Conservation (phyloP, 768 basidiomycete genomes). For the Podaxis pistillaris region DNA sequence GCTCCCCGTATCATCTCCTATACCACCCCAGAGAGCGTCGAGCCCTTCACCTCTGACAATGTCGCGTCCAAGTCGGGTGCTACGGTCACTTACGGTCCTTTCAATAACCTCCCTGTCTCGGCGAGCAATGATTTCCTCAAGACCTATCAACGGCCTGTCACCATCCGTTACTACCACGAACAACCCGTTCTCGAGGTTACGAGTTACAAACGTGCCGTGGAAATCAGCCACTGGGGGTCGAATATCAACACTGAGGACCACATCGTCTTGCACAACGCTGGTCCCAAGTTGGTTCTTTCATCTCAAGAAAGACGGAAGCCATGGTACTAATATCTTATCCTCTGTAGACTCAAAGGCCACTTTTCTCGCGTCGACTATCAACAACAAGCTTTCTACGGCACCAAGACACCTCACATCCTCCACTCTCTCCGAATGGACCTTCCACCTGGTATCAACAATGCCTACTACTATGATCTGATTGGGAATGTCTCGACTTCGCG, state of each 20-base stretch:
- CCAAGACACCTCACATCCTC: slow-evolving; percentile 67
- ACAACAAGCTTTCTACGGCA: slow-evolving; percentile 66
- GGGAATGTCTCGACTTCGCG: slow-evolving; percentile 97
- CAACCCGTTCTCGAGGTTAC: slow-evolving; percentile 77
- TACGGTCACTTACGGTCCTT: slow-evolving; percentile 88
- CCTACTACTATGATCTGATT: slow-evolving; percentile 89
- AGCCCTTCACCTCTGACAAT: slow-evolving; percentile 58
- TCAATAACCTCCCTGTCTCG: slow-evolving; percentile 68
- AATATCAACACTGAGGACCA: slow-evolving; percentile 94
- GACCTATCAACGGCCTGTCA: slow-evolving; percentile 61
- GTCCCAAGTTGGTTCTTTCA: slow-evolving; percentile 68
- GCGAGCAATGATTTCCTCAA: slow-evolving; percentile 53
- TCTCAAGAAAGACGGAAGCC: neutral
- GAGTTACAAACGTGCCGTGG: slow-evolving; percentile 71
- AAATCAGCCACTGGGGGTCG: slow-evolving; percentile 97
- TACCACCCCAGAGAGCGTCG: slow-evolving; percentile 62
- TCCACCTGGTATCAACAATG: slow-evolving; percentile 76
- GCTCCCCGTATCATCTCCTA: slow-evolving; percentile 69
- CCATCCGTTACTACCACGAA: slow-evolving; percentile 81
- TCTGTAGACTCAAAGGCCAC: slow-evolving; percentile 82
- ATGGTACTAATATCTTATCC: slow-evolving; percentile 13
- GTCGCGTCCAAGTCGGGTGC: slow-evolving; percentile 72
- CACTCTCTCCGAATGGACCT: slow-evolving; percentile 75
- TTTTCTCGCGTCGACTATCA: slow-evolving; percentile 93
- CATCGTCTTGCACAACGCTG: slow-evolving; percentile 82